Base-by-base conservation (phyloP, 768 basidiomycete genomes). In the Heimioporus sp. region DNA sequence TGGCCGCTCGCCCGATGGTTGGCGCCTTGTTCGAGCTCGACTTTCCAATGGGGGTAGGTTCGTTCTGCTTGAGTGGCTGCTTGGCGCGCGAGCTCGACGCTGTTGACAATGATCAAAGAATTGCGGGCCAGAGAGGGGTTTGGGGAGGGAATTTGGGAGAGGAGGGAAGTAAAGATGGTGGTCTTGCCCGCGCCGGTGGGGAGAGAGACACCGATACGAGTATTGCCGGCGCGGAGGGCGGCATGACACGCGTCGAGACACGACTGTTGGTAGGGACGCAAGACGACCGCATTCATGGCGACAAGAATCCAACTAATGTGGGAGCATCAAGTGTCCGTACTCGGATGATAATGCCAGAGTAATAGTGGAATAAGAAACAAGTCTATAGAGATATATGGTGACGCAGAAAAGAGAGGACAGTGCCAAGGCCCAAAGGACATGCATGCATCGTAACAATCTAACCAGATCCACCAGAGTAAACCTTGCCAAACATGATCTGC, bases 401-500 rank as follows among this genome's bases (percentile, higher is more conserved):
- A 52, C 51, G 42, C 41, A 21, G 42, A 36, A 56, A 69, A 68
- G 67, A 68, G 44, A 52, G 67, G 69, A 68, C 64, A 41, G 69
- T 58, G 69, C 66, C 52, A 42, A 58, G 20, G 57, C 66, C 68
- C 68, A 62, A 13, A 46, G n/a, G 24, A 28, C 24, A 28, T 11
- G 54, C 51, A 57, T 45, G 51, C 40, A 47, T 51, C 41, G 43
- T 11, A 46, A 47, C 32, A 39, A 24, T 60, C 55, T 59, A 69
- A 16, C 69, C 67, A 49, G 55, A 72, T 86, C 90, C 92, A 79
- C 92, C 94, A 61, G 93, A 87, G 90, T 98, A 98, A 75, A 98
- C 95, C 83, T 96, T 97, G 85, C 95, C 94, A 77, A 98, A 98
- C 82, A 95, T 74, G 64, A 92, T 73, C 72, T 92, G 80, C 74